Evolutionary conservation across 352 stramenopile species (phyloP), one percentile per base, ranked within the genome.

Genomic region (Pythium monospermum): DNA sequence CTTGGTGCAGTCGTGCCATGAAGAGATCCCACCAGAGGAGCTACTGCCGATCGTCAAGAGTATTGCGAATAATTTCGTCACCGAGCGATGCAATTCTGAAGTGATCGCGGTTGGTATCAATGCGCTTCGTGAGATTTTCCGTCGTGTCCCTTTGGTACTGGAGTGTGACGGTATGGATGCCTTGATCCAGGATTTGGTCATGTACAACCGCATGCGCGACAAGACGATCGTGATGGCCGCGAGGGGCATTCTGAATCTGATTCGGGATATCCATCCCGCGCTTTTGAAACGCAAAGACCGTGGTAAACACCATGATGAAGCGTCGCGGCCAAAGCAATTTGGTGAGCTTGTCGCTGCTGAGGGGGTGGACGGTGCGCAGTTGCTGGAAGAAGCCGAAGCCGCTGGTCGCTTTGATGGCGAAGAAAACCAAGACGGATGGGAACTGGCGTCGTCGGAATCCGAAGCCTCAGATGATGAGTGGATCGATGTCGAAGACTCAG

Each of bases 91-190:
- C 59, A 91, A 83, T 22, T 94, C 85, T 48, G 94, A 98, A 67
- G 91, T 98, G 58, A 98, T 99, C 69, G 95, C 96, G 11, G 90
- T 99, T 2, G 97, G 97, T 19, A 98, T 99, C 62, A 99, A 99
- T 70, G 77, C 96, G 6, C 70, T 97, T 46, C 85, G 95, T 25
- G 96, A 98, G 49, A 91, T 99, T 57, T 97, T 97, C 60, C 72
- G 77, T 18, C 80, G 96, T 21, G 83, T 98, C 21, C 97, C 97
- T 23, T 79, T 97, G 18, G 71, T 98, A 23, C 83, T 99, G 25
- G 83, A 96, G 49, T 94, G 97, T 33, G 90, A 97, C 6, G 88
- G 79, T 33, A 91, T 96, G 69, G 85, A 96, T 48, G 87, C 85
- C 36, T 62, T 97, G 12, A 83, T 92, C 32, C 70, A 79, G 49